phyloP scores from a whole-genome alignment of 2,329 filamentous ascomycete species.

The Paraphaeosphaeria sporulosa region DNA sequence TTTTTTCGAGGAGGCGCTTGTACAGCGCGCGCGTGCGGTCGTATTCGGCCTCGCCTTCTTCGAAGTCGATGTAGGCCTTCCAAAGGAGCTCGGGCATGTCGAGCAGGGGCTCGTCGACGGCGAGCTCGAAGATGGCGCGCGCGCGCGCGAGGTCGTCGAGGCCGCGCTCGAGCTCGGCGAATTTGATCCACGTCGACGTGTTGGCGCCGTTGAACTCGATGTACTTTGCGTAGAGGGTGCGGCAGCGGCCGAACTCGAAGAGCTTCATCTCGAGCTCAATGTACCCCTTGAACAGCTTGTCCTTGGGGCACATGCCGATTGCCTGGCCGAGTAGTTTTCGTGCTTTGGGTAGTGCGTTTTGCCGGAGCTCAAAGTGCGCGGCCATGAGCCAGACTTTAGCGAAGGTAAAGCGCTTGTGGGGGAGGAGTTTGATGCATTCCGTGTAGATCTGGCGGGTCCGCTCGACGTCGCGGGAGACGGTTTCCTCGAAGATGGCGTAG shows the following conservation, averaged over 20 bases:
- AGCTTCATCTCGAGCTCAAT: conserved; percentile 91
- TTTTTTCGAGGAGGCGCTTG: conserved; percentile 89
- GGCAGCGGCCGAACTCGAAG: conserved; percentile 91
- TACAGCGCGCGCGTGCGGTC: conserved; percentile 82
- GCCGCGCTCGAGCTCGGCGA: conserved; percentile 89
- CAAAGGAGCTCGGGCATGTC: conserved; percentile 98
- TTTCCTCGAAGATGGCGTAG: conserved; percentile 95
- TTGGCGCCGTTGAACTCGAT: conserved; percentile 91
- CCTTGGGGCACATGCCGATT: conserved; percentile 94
- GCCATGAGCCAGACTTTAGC: conserved; percentile 96
- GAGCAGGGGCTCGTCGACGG: conserved; percentile 79
- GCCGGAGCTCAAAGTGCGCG: conserved; percentile 90
- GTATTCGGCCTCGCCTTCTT: conserved; percentile 94
- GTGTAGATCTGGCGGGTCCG: conserved; percentile 90
- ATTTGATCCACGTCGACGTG: conserved; percentile 94
- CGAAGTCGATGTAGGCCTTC: conserved; percentile 99
- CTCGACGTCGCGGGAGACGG: conserved; percentile 78
- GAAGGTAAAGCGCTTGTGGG: conserved; percentile 97
- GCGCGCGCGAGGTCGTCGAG: conserved; percentile 89
- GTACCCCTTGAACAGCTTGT: conserved; percentile 93
- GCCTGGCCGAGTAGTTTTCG: conserved; percentile 89
- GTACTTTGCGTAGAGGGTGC: conserved; percentile 92
- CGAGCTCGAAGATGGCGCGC: conserved; percentile 90
- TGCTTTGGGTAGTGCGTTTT: conserved; percentile 79
- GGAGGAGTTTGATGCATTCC: conserved; percentile 85